A percentile compares a stretch with the other conserved stretches of the same genome.
phyloP scores from a whole-genome alignment of 2,329 filamentous ascomycete genomes.

The Colletotrichum neosansevieriae region DNA sequence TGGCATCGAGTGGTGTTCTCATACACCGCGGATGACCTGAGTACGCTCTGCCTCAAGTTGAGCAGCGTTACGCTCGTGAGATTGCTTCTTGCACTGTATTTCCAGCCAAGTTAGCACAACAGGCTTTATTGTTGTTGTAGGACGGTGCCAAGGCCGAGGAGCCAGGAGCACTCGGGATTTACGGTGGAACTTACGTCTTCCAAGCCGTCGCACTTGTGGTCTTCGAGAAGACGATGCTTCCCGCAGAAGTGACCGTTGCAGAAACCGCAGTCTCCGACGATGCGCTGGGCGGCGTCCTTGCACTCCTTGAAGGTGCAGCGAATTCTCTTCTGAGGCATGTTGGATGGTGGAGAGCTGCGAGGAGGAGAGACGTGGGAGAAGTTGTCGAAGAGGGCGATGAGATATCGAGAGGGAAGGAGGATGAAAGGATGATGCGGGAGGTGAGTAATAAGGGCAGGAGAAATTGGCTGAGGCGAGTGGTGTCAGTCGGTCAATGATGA shows the following conservation, averaged over 20 bases:
- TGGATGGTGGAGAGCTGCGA: conserved; percentile 42
- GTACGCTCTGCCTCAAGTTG: conserved; percentile 94
- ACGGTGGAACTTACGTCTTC: conserved; percentile 77
- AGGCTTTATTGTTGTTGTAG: conserved; percentile 49
- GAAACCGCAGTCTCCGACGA: conserved; percentile 96
- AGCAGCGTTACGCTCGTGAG: conserved; percentile 91
- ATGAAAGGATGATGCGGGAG: not conserved
- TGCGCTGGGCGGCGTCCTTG: conserved; percentile 87
- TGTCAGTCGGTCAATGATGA: conserved; percentile 39
- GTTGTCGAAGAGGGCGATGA: not conserved
- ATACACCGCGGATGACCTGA: conserved; percentile 92
- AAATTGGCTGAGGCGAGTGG: conserved; percentile 37
- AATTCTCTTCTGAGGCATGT: conserved; percentile 80
- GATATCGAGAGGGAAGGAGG: not conserved
- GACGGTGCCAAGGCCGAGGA: conserved; percentile 54
- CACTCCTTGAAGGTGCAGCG: conserved; percentile 92
- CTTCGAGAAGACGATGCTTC: conserved; percentile 92
- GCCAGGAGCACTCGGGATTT: conserved; percentile 48
- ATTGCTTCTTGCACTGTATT: conserved; percentile 90
- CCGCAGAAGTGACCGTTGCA: conserved; percentile 95
- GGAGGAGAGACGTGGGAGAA: not conserved
- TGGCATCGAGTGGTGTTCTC: conserved; percentile 45
- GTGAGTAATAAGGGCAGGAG: conserved; percentile 35
- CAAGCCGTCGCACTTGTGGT: conserved; percentile 91
- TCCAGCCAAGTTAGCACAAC: conserved; percentile 49